Evolutionary conservation across 176 grass and related monocot species (phyloP).

Genomic region (Musa acuminata): DNA sequence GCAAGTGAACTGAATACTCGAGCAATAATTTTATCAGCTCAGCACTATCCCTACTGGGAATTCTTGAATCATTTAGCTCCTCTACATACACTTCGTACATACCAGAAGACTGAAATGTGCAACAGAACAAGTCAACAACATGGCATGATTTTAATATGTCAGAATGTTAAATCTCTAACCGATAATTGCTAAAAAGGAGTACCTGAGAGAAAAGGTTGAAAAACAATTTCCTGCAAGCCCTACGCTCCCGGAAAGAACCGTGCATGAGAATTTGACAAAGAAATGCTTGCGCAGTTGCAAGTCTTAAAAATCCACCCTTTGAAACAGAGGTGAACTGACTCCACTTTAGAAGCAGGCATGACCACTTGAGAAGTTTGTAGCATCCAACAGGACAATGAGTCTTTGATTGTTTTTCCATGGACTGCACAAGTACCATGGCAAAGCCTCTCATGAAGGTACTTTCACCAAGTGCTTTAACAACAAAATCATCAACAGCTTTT

Average conservation of each 20-base stretch:
- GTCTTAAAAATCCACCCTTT: slow-evolving; percentile 74
- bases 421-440: slow-evolving; percentile 63
- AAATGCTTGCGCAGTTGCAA: slow-evolving; percentile 58
- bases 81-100: slow-evolving; percentile 76
- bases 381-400: slow-evolving; percentile 50
- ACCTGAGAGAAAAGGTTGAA: slow-evolving; percentile 71
- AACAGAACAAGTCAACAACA: slow-evolving; percentile 20
- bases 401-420: slow-evolving; percentile 79
- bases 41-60: slow-evolving; percentile 52
- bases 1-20: slow-evolving; percentile 43
- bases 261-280: slow-evolving; percentile 70
- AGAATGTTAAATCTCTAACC: slow-evolving; percentile 16
- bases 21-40: slow-evolving; percentile 67
- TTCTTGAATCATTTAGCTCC: slow-evolving; percentile 72
- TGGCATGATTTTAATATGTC: not conserved
- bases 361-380: slow-evolving; percentile 93
- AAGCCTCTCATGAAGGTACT: slow-evolving; percentile 71
- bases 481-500: slow-evolving; percentile 77
- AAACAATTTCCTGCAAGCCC: slow-evolving; percentile 35
- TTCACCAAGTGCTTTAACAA: slow-evolving; percentile 55
- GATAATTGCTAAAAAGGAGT: slow-evolving; percentile 22
- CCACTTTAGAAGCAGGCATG: slow-evolving; percentile 72
- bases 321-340: slow-evolving; percentile 66
- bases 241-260: slow-evolving; percentile 47
- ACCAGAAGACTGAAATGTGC: slow-evolving; percentile 44